These are phyloP conservation scores for Panicum virgatum DNA, from an alignment of 202 grass and related monocot genomes.

Conservation along the genomic window DNA sequence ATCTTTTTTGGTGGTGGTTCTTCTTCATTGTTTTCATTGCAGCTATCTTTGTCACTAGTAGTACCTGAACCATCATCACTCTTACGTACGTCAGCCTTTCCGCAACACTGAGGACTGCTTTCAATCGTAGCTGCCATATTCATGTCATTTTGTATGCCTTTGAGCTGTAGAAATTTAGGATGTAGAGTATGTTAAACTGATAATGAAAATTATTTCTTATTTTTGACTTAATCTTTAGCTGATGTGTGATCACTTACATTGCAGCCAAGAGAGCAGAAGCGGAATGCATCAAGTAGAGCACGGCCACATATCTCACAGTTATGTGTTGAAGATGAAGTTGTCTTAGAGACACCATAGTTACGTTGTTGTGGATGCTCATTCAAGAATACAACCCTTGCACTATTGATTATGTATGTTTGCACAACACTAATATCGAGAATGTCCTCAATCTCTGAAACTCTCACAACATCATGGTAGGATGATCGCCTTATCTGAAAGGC, in stretches of 20 bases:
- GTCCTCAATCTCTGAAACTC: neutral
- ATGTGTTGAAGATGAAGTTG: neutral
- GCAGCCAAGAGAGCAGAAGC: neutral
- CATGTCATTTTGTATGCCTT: neutral
- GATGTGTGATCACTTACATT: neutral
- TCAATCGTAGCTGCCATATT: neutral
- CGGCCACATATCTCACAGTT: neutral
- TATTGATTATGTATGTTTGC: slow-evolving; percentile 11
- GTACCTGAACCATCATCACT: neutral
- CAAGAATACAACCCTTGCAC: neutral
- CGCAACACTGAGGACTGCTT: no score
- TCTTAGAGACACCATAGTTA: neutral
- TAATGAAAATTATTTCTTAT: neutral
- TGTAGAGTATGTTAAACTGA: neutral
- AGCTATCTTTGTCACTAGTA: neutral
- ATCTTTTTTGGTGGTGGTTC: neutral
- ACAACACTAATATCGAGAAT: slow-evolving; percentile 5
- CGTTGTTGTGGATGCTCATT: neutral
- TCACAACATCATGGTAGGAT: neutral
- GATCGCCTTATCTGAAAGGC: neutral
- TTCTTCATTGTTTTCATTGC: neutral
- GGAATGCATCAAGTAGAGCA: slow-evolving; percentile 1
- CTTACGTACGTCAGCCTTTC: neutral
- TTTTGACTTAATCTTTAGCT: neutral
- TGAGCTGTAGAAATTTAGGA: neutral